Evolutionary conservation across 352 stramenopile species (phyloP).

Genomic region (Pythium oligandrum): DNA sequence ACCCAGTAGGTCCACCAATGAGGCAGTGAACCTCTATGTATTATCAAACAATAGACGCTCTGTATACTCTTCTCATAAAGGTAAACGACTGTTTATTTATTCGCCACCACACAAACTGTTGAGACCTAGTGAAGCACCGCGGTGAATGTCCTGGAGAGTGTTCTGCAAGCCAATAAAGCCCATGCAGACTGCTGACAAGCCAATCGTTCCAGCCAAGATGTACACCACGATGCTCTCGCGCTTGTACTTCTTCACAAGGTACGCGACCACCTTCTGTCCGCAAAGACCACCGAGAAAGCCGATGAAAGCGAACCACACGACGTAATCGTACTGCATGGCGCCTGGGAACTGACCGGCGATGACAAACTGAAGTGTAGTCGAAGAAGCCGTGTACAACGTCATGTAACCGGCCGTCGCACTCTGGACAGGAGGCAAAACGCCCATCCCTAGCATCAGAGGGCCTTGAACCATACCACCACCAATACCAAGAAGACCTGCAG

Average conservation of each 20-base stretch:
- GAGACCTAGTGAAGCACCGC: conserved; percentile 59
- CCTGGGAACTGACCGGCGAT: conserved; percentile 79
- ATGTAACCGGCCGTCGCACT: conserved; percentile 91
- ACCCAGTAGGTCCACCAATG: too few relatives aligned
- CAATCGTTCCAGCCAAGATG: conserved; percentile 70
- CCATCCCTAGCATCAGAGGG: conserved; percentile 97
- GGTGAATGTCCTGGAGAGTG: conserved; percentile 52
- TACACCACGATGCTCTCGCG: conserved; percentile 83
- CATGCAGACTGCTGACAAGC: conserved; percentile 67
- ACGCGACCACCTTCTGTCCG: conserved; percentile 79
- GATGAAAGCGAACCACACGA: conserved; percentile 82
- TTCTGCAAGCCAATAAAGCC: conserved; percentile 54
- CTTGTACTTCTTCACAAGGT: conserved; percentile 89
- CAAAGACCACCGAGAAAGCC: conserved; percentile 82
- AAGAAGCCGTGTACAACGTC: conserved; percentile 90
- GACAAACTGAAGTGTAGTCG: conserved; percentile 89
- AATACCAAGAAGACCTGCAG: conserved; percentile 94
- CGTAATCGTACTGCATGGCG: conserved; percentile 89
- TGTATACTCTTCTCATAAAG: too few relatives aligned
- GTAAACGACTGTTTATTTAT: conserved; percentile 15
- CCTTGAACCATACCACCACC: conserved; percentile 97
- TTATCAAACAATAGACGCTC: too few relatives aligned
- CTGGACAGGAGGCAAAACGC: conserved; percentile 85
- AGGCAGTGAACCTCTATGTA: conserved; percentile 4
- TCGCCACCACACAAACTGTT: conserved; percentile 56